phyloP scores from a whole-genome alignment of 129 eudicot genomes.

The Lactuca sativa region DNA sequence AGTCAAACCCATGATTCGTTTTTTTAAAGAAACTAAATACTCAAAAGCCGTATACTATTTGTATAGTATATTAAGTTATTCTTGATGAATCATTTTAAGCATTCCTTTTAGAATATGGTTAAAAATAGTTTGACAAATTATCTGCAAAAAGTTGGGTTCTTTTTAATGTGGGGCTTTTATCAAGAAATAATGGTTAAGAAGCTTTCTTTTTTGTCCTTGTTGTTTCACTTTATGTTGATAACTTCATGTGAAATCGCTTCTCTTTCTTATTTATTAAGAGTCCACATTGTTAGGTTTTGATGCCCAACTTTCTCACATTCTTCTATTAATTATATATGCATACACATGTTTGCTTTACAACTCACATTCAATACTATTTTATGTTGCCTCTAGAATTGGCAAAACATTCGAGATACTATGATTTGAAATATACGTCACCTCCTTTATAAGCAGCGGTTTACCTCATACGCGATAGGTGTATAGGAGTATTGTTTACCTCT shows the following conservation, averaged over 20 bases:
- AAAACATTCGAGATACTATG: constrained; percentile 15
- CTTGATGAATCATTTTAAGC: constrained; percentile 5
- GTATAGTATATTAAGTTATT: background rate
- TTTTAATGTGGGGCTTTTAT: constrained; percentile 20
- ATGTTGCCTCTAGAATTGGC: constrained; percentile 32
- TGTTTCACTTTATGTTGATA: constrained; percentile 38
- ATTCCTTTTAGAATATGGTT: constrained; percentile 23
- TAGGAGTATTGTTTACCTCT: too few species aligned
- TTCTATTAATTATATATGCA: constrained; percentile 15
- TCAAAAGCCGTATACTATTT: background rate
- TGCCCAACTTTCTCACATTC: constrained; percentile 26
- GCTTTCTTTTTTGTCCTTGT: constrained; percentile 29
- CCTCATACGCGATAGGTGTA: too few species aligned
- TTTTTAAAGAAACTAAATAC: background rate
- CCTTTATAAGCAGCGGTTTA: background rate
- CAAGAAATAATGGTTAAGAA: constrained; percentile 18
- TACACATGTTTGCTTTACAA: constrained; percentile 36
- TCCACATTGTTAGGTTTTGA: constrained; percentile 32
- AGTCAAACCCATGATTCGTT: background rate
- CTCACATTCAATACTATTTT: constrained; percentile 19
- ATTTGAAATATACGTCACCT: background rate
- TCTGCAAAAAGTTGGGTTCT: constrained; percentile 28
- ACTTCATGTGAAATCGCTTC: constrained; percentile 22
- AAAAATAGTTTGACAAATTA: constrained; percentile 19
- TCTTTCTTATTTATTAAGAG: constrained; percentile 29